Evolutionary conservation across 1,284 basidiomycete genomes (phyloP).

Genomic region (Fistulina hepatica): DNA sequence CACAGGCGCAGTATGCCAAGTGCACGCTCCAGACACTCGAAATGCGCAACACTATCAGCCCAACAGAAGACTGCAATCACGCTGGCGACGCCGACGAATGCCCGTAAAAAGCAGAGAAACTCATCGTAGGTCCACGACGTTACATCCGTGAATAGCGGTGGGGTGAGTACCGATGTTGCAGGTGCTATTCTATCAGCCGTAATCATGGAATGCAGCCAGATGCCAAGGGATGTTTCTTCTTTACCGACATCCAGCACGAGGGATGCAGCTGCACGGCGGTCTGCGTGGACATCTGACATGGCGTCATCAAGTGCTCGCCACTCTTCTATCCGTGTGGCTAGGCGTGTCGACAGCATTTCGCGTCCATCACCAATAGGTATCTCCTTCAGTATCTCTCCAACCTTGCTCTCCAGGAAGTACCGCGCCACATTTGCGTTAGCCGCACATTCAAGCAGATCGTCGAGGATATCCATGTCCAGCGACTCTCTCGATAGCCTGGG

Average conservation of each 20-base stretch:
- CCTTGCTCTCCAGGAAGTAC: too few relatives aligned
- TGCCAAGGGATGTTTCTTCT: conserved; percentile 57
- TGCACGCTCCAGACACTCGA: conserved; percentile 48
- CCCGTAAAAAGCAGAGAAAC: conserved; percentile 52
- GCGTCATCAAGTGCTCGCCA: conserved; percentile 54
- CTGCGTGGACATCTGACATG: conserved; percentile 35
- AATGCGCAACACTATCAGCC: conserved; percentile 64
- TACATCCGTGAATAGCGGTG: conserved; percentile 20
- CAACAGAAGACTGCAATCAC: conserved; percentile 70
- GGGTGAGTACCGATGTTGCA: conserved; percentile 23
- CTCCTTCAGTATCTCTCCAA: too few relatives aligned
- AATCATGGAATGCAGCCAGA: conserved; percentile 60
- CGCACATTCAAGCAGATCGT: too few relatives aligned
- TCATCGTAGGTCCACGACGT: conserved; percentile 49
- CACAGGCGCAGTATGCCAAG: conserved; percentile 55
- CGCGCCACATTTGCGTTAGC: too few relatives aligned
- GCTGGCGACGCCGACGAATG: conserved; percentile 52
- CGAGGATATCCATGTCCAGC: too few relatives aligned
- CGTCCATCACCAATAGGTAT: too few relatives aligned
- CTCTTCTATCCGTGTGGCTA: conserved; percentile 40
- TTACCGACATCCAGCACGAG: conserved; percentile 48
- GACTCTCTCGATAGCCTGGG: too few relatives aligned
- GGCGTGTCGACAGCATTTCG: too few relatives aligned
- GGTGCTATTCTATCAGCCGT: conserved; percentile 34
- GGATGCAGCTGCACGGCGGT: conserved; percentile 35